phyloP scores from a whole-genome alignment of 2,329 filamentous ascomycete species.

The Fusarium citri region DNA sequence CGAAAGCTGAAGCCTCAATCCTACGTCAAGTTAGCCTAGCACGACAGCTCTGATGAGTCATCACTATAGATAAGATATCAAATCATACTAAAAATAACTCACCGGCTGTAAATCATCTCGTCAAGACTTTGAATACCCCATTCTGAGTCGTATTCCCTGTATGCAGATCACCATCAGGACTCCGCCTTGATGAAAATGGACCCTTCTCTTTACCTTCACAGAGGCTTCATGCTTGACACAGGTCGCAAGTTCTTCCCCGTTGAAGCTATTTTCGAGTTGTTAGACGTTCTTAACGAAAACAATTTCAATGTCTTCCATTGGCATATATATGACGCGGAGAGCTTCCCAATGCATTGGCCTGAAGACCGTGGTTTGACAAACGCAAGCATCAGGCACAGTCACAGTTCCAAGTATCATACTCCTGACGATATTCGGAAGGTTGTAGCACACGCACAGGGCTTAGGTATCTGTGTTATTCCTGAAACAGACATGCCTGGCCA shows the following conservation, averaged over 20 bases:
- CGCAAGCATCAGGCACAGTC: conserved; percentile 3
- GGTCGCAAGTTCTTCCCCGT: conserved; percentile 21
- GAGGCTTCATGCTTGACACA: conserved; percentile 20
- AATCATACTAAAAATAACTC: neutral
- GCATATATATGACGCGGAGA: conserved; percentile 23
- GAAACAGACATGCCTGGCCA: conserved; percentile 24
- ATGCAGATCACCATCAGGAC: neutral
- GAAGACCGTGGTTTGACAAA: conserved; percentile 1
- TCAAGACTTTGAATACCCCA: neutral
- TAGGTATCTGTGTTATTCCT: conserved; percentile 5
- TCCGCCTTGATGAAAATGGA: neutral
- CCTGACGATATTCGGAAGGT: neutral
- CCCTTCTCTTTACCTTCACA: neutral
- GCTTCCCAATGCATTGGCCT: conserved; percentile 9
- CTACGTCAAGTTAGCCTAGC: too few species aligned
- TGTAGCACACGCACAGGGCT: neutral
- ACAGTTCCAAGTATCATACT: neutral
- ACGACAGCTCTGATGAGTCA: too few species aligned
- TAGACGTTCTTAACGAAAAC: conserved; percentile 9
- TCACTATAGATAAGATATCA: too few species aligned
- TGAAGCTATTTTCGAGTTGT: neutral
- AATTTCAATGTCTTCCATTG: conserved; percentile 26
- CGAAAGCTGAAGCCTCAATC: too few species aligned
- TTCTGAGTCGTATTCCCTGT: neutral
- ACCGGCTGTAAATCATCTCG: neutral